Evolutionary conservation across 129 eudicot species (phyloP).

Genomic region (Scalesia atractyloides): DNA sequence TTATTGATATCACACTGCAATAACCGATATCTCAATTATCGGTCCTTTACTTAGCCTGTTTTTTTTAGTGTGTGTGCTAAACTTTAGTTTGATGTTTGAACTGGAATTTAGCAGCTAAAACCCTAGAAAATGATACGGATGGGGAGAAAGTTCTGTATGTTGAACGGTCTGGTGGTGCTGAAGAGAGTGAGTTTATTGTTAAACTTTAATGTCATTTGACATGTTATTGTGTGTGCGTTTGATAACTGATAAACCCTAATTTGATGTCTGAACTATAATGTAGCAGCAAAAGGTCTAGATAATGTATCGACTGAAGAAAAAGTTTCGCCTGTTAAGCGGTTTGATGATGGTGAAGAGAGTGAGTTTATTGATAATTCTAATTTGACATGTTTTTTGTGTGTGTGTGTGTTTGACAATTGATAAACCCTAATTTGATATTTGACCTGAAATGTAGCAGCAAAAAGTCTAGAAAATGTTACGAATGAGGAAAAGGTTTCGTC

Average conservation of each 20-base stretch:
- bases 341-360: constrained; percentile 20
- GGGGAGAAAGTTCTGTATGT: too few relatives aligned
- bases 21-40: too few relatives aligned
- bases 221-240: not conserved
- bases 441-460: constrained; percentile 22
- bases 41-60: too few relatives aligned
- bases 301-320: constrained; percentile 6
- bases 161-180: too few relatives aligned
- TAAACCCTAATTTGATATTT: constrained; percentile 24
- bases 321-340: not conserved
- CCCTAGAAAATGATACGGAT: too few relatives aligned
- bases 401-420: not conserved
- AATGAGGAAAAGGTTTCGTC: constrained; percentile 6
- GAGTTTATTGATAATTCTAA: not conserved
- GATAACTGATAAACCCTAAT: constrained; percentile 17
- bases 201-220: too few relatives aligned
- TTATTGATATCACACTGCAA: too few relatives aligned
- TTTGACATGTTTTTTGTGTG: too few relatives aligned
- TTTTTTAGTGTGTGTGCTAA: too few relatives aligned
- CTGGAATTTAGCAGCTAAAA: too few relatives aligned
- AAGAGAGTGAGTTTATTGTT: too few relatives aligned
- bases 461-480: constrained; percentile 3
- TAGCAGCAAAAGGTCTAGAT: constrained; percentile 14
- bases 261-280: constrained; percentile 10
- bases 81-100: too few relatives aligned